phyloP scores from a whole-genome alignment of 352 stramenopile genomes.

The Halophytophthora polymorphica region DNA sequence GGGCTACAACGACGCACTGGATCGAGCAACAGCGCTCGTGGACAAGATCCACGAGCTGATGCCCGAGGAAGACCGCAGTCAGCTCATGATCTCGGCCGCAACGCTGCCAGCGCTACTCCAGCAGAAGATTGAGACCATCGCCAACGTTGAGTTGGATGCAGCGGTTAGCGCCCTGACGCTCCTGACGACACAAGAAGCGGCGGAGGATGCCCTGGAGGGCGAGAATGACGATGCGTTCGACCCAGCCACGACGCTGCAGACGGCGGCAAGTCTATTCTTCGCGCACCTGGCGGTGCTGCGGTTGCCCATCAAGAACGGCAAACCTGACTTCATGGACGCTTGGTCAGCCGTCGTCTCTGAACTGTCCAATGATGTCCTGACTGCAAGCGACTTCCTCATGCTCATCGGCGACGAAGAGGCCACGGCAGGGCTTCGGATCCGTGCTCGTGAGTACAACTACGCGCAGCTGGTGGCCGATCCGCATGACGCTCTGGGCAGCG shows the following conservation, averaged over 20 bases:
- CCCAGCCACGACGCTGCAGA: slow-evolving; percentile 35
- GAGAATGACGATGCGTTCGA: slow-evolving; percentile 26
- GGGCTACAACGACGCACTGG: slow-evolving; percentile 41
- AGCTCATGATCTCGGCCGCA: slow-evolving; percentile 47
- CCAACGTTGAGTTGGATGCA: slow-evolving; percentile 17
- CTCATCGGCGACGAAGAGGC: slow-evolving; percentile 43
- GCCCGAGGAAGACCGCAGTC: slow-evolving; percentile 44
- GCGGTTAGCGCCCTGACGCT: slow-evolving; percentile 58
- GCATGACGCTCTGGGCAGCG: slow-evolving; percentile 37
- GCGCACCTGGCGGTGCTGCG: slow-evolving; percentile 47
- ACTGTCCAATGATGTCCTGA: slow-evolving; percentile 63
- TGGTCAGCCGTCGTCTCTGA: slow-evolving; percentile 67
- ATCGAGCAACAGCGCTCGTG: slow-evolving; percentile 32
- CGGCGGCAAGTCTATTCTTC: slow-evolving; percentile 49
- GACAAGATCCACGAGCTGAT: slow-evolving; percentile 39
- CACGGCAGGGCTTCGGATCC: slow-evolving; percentile 39
- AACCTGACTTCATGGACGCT: slow-evolving; percentile 67
- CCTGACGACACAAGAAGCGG: slow-evolving; percentile 53
- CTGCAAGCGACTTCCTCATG: slow-evolving; percentile 48
- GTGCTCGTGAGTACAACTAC: slow-evolving; percentile 60
- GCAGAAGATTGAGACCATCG: slow-evolving; percentile 17
- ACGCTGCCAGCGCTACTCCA: slow-evolving; percentile 31
- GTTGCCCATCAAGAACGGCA: slow-evolving; percentile 48
- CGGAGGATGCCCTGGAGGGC: slow-evolving; percentile 37
- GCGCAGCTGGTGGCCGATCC: slow-evolving; percentile 54